Evolutionary conservation across 345 rosid genomes (phyloP).

Genomic region (Trapa incisa): DNA sequence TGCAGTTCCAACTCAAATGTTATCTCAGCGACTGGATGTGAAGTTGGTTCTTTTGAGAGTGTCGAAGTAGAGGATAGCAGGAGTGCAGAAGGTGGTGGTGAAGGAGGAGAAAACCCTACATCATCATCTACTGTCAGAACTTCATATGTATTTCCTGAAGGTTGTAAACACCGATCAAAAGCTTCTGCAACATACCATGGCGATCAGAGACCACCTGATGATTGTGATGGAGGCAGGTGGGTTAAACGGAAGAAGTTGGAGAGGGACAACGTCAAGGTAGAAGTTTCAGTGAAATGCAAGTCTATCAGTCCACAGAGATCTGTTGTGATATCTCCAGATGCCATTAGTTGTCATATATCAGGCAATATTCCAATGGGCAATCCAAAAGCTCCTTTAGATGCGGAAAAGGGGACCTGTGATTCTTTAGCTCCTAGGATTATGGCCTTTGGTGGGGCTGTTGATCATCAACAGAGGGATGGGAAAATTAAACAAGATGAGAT

Average conservation of each 20-base stretch:
- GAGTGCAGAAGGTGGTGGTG: conserved; percentile 24
- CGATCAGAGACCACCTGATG: conserved; percentile 18
- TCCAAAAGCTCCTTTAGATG: neutral
- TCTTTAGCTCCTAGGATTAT: neutral
- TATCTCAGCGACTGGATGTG: conserved; percentile 16
- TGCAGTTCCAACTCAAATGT: conserved; percentile 21
- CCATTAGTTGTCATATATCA: conserved; percentile 10
- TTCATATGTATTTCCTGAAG: conserved; percentile 37
- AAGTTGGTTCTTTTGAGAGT: conserved; percentile 28
- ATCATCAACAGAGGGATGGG: conserved; percentile 5
- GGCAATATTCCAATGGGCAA: neutral
- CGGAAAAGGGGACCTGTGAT: neutral
- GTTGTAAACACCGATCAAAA: conserved; percentile 26
- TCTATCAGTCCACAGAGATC: conserved; percentile 18
- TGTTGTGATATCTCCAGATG: conserved; percentile 24
- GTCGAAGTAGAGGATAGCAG: conserved; percentile 23
- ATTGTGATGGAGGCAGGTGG: conserved; percentile 12
- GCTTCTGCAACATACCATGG: conserved; percentile 14
- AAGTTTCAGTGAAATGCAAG: conserved; percentile 17
- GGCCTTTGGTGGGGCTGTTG: conserved; percentile 3
- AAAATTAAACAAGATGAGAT: neutral
- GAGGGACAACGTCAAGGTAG: conserved; percentile 14
- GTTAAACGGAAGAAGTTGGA: conserved; percentile 32
- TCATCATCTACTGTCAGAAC: conserved; percentile 16
- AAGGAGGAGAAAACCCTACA: conserved; percentile 24